phyloP scores from a whole-genome alignment of 1,139 yeast genomes.

The Geotrichum phurueaensis region DNA sequence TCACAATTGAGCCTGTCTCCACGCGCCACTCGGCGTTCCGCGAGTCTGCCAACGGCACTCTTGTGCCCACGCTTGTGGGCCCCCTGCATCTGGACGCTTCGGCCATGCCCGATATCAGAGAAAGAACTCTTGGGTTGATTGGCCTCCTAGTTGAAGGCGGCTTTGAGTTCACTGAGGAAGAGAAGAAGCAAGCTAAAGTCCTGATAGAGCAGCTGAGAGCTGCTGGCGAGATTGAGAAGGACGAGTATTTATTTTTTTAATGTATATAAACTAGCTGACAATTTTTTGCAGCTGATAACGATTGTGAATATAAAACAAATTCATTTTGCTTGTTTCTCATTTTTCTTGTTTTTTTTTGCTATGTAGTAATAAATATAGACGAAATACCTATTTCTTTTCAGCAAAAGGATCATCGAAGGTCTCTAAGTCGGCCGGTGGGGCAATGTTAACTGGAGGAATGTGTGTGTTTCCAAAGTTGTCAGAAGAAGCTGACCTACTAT shows the following conservation, averaged over 20 bases:
- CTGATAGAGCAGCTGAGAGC: conserved; percentile 34
- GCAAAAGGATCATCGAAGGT: conserved; percentile 12
- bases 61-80: conserved; percentile 8
- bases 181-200: conserved; percentile 40
- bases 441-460: not conserved
- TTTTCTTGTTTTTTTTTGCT: not conserved
- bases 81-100: conserved; percentile 9
- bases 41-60: not conserved
- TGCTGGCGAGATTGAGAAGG: conserved; percentile 16
- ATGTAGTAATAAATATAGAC: not conserved
- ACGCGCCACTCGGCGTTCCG: conserved; percentile 10
- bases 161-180: conserved; percentile 45
- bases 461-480: not conserved
- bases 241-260: conserved; percentile 14
- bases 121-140: conserved; percentile 14
- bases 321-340: not conserved
- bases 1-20: conserved; percentile 13
- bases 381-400: conserved; percentile 10
- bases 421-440: not conserved
- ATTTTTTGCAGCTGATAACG: not conserved
- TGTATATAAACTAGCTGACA: not conserved
- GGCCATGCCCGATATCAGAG: conserved; percentile 9
- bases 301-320: not conserved
- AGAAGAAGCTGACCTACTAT: not conserved
- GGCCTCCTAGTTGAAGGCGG: conserved; percentile 33